These are phyloP conservation scores for Eucalyptus leucophloia DNA, from an alignment of 345 rosid genomes.

Conservation along the genomic window DNA sequence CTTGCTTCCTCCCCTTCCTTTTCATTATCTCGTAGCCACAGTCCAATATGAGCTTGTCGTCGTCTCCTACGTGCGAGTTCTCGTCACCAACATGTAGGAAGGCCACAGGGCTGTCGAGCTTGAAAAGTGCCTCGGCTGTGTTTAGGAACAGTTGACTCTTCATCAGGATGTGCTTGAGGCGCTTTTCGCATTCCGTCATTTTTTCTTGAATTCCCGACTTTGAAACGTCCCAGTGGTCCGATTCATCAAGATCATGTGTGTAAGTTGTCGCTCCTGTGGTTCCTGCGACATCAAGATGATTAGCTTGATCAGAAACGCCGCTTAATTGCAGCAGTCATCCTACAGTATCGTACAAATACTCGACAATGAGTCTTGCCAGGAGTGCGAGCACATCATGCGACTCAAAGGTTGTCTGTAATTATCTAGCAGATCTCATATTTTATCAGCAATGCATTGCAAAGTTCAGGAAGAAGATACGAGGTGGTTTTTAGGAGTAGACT, in stretches of 20 bases:
- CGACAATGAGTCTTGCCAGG: neutral
- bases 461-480: neutral
- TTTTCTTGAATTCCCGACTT: slow-evolving; percentile 15
- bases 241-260: neutral
- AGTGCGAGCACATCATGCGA: neutral
- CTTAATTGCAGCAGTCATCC: neutral
- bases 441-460: neutral
- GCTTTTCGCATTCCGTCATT: slow-evolving; percentile 44
- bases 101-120: slow-evolving; percentile 44
- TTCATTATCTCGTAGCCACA: slow-evolving; percentile 79
- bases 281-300: slow-evolving; percentile 22
- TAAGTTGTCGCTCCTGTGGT: neutral
- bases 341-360: neutral
- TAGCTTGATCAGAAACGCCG: neutral
- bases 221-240: neutral
- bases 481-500: neutral
- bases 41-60: slow-evolving; percentile 50
- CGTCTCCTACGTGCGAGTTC: slow-evolving; percentile 7
- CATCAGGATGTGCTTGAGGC: slow-evolving; percentile 47
- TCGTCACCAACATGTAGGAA: neutral
- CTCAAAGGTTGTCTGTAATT: neutral
- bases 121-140: slow-evolving; percentile 77
- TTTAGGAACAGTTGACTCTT: slow-evolving; percentile 55
- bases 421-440: neutral
- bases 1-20: slow-evolving; percentile 67